These are phyloP conservation scores for Cytospora schulzeri DNA, from an alignment of 2,329 filamentous ascomycete species.

Conservation along the genomic window DNA sequence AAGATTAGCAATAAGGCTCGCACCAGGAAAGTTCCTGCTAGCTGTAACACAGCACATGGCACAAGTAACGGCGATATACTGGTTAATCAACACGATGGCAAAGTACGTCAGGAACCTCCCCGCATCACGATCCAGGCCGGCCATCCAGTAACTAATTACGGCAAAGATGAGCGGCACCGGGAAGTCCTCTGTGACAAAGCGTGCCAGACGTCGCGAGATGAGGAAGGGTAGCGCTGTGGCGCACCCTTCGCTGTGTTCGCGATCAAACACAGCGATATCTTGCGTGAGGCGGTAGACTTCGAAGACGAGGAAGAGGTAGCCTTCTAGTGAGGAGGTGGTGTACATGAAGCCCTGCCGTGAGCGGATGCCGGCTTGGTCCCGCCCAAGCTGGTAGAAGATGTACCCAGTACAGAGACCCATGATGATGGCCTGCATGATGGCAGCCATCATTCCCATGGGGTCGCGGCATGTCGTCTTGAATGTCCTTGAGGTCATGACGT, in stretches of 20 bases:
- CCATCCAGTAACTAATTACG: conserved; percentile 77
- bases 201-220: conserved; percentile 68
- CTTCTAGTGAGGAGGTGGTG: conserved; percentile 70
- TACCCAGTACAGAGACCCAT: conserved; percentile 75
- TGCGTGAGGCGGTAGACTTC: conserved; percentile 75
- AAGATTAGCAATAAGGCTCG: conserved; percentile 72
- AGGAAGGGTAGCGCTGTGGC: conserved; percentile 71
- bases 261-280: conserved; percentile 75
- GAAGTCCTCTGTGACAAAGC: conserved; percentile 70
- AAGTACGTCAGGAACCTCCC: conserved; percentile 74
- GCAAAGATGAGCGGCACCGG: conserved; percentile 73
- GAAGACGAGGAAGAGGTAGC: conserved; percentile 75
- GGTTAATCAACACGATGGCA: conserved; percentile 65
- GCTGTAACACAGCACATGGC: conserved; percentile 69
- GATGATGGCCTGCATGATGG: conserved; percentile 67
- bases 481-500: conserved; percentile 68
- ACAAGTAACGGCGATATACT: conserved; percentile 74
- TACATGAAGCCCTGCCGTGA: conserved; percentile 75
- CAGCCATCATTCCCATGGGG: conserved; percentile 73
- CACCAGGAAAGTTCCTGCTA: conserved; percentile 68
- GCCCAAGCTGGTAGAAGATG: conserved; percentile 68
- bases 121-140: conserved; percentile 66
- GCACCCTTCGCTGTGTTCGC: conserved; percentile 73
- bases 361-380: conserved; percentile 70
- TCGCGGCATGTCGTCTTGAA: conserved; percentile 75